phyloP scores from a whole-genome alignment of 495 filamentous ascomycete genomes.

The Bombardia bombarda region DNA sequence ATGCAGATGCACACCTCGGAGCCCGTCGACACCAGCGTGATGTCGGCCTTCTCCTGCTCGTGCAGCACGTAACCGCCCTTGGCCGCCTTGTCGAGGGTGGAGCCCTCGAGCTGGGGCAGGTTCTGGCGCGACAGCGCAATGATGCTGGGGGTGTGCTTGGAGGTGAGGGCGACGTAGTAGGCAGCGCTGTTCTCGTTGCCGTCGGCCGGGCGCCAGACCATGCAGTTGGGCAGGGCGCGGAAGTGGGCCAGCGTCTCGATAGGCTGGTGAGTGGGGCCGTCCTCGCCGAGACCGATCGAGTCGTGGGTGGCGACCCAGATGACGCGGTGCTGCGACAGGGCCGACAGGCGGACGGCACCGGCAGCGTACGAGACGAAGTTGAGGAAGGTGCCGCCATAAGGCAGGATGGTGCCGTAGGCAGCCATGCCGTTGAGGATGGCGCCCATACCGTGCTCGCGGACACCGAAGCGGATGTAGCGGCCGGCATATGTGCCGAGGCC shows the following conservation, averaged over 20 bases:
- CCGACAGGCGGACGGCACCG: constrained; percentile 87
- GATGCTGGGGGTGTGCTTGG: constrained; percentile 85
- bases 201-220: constrained; percentile 99
- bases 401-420: constrained; percentile 91
- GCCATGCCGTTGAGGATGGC: constrained; percentile 97
- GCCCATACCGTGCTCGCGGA: constrained; percentile 96
- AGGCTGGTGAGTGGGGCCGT: constrained; percentile 97
- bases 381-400: constrained; percentile 92
- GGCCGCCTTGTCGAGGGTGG: constrained; percentile 73
- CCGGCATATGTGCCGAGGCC: constrained; percentile 81
- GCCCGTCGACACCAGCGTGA: constrained; percentile 91
- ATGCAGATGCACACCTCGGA: constrained; percentile 93
- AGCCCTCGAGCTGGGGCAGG: constrained; percentile 93
- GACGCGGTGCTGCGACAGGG: constrained; percentile 81
- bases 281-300: constrained; percentile 98
- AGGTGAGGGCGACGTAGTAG: constrained; percentile 91
- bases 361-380: constrained; percentile 99
- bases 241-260: constrained; percentile 99
- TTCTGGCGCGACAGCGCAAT: constrained; percentile 96
- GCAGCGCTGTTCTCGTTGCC: constrained; percentile 97
- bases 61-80: constrained; percentile 92
- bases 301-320: constrained; percentile 99
- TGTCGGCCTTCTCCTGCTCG: constrained; percentile 72
- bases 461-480: constrained; percentile 94
- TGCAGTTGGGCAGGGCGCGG: constrained; percentile 97